Evolutionary conservation across 352 stramenopile genomes (phyloP), one percentile per base, ranked within the genome.

Genomic region (Phytophthora palmivora): DNA sequence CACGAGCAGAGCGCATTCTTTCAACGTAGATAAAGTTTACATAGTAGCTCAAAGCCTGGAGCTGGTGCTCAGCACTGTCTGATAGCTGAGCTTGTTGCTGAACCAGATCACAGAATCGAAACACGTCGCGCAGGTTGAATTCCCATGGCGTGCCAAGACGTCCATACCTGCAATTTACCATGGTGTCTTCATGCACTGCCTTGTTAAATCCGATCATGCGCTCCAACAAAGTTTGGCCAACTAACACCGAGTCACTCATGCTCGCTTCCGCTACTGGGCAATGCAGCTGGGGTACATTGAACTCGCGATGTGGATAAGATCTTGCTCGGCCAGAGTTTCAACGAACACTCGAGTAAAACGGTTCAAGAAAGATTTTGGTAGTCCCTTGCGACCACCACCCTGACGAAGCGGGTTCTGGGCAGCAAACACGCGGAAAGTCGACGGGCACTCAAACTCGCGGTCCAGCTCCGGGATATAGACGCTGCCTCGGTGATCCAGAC

Each of bases 331-430:
- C n/a, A 99, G 78, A 16, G 92, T 91, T 53, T 99, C 96, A 1
- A 99, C 94, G 70, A 98, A 98, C 26, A 99, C 97, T 53, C 98
- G 97, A 8, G 96, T 99, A 63, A 99, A 99, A 53, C 98, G 88
- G 67, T 99, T 99, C 32, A 99, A 83, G 68, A 99, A 99, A 10
- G 97, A 99, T 63, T 98, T 98, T 4, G 98, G 98, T 16, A 99
- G 79, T 22, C 98, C 98, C 76, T 99, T 99, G 34, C 98, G 89
- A 4, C 98, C 98, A 44, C 95, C 95, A 67, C 98, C 98, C 82
- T 99, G 97, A 33, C 88, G 89, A 50, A 99, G 78, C 22, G 98
- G 98, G 82, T 99, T 99, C 79, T 99, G 98, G 2, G 98, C 97
- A 24, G 95, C 98, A 85, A 99, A 99, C 24, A 99, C 91, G 66